Evolutionary conservation across 2,329 filamentous ascomycete species (phyloP).

Genomic region (Ascochyta koolunga): DNA sequence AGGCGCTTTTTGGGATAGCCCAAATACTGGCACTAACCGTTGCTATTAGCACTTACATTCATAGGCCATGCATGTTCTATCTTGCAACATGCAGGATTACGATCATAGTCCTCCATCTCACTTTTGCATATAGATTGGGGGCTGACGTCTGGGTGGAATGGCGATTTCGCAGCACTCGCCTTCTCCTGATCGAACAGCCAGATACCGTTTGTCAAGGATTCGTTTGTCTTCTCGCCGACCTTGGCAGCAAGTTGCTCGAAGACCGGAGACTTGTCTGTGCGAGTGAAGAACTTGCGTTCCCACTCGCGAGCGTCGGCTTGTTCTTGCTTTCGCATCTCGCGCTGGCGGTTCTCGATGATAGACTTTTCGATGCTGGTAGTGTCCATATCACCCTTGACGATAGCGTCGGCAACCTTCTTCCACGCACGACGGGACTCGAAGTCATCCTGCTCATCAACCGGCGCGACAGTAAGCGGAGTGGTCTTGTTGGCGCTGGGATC

Average conservation of each 20-base stretch:
- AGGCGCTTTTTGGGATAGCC: conserved; percentile 1
- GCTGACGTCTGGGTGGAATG: conserved; percentile 36
- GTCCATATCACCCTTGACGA: conserved; percentile 84
- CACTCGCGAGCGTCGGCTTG: conserved; percentile 76
- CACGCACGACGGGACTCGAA: conserved; percentile 89
- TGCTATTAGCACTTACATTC: conserved; percentile 1
- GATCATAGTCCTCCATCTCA: not conserved
- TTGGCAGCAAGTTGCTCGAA: conserved; percentile 56
- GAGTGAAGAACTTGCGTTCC: conserved; percentile 82
- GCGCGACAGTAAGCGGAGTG: conserved; percentile 72
- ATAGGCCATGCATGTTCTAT: not conserved
- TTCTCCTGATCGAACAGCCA: conserved; percentile 70
- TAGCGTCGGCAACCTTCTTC: conserved; percentile 81
- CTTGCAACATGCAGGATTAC: not conserved
- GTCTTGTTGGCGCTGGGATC: conserved; percentile 56
- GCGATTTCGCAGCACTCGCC: conserved; percentile 42
- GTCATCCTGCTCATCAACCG: conserved; percentile 79
- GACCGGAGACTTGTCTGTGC: conserved; percentile 47
- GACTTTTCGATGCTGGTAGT: conserved; percentile 77
- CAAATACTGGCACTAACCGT: not conserved
- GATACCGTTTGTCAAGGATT: conserved; percentile 71
- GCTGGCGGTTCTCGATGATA: conserved; percentile 88
- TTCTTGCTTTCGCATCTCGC: conserved; percentile 76
- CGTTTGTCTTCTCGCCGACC: conserved; percentile 59
- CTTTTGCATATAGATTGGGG: conserved; percentile 34